These are phyloP conservation scores for Penicillium sp. DNA, from an alignment of 2,329 filamentous ascomycete genomes.

Conservation along the genomic window DNA sequence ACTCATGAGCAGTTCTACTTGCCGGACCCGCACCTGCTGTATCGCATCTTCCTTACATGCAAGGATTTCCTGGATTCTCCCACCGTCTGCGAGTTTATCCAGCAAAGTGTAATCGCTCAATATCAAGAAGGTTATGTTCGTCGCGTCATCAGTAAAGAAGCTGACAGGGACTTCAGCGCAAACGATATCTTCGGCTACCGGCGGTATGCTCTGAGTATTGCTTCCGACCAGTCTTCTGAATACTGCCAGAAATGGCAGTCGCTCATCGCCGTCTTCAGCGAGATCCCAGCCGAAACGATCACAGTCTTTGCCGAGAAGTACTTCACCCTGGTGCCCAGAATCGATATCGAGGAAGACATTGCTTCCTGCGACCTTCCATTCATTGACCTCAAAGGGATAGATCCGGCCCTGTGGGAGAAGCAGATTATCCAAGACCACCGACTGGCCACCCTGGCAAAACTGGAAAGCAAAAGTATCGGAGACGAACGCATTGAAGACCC, in stretches of 20 bases:
- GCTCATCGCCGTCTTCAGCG: slow-evolving; percentile 29
- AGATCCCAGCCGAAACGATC: slow-evolving; percentile 31
- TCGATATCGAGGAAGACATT: slow-evolving; percentile 13
- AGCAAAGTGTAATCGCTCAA: slow-evolving; percentile 26
- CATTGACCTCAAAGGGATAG: slow-evolving; percentile 17
- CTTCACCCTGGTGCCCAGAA: slow-evolving; percentile 24
- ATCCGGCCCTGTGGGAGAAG: slow-evolving; percentile 22
- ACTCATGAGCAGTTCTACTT: slow-evolving; percentile 22
- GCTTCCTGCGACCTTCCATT: slow-evolving; percentile 26
- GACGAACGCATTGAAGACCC: slow-evolving; percentile 32
- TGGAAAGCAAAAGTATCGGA: slow-evolving; percentile 37
- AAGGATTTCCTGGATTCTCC: slow-evolving; percentile 33
- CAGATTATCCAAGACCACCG: slow-evolving; percentile 33
- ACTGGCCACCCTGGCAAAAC: slow-evolving; percentile 32
- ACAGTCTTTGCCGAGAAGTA: slow-evolving; percentile 38
- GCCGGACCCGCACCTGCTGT: slow-evolving; percentile 36
- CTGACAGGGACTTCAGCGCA: slow-evolving; percentile 10
- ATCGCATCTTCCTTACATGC: slow-evolving; percentile 34
- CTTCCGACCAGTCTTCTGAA: slow-evolving; percentile 20
- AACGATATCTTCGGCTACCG: slow-evolving; percentile 34
- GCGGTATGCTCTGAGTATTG: slow-evolving; percentile 24
- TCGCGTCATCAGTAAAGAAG: slow-evolving; percentile 20
- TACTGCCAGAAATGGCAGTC: slow-evolving; percentile 33
- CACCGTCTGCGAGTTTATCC: slow-evolving; percentile 26
- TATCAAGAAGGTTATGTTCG: slow-evolving; percentile 33